These are phyloP conservation scores for Tilletia caries DNA, from an alignment of 1,284 basidiomycete species.

Conservation along the genomic window DNA sequence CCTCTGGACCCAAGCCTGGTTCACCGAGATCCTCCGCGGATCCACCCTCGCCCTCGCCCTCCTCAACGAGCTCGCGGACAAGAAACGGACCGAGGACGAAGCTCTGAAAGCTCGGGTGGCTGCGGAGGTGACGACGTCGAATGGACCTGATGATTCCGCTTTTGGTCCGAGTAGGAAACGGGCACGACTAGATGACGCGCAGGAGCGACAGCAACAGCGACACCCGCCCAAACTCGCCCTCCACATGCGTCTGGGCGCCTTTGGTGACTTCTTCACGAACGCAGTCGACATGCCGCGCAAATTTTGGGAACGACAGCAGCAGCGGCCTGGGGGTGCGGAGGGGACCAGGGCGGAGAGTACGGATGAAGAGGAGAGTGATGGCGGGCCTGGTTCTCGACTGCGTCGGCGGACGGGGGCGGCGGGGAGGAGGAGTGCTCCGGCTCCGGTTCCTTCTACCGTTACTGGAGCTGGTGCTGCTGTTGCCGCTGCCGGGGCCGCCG, in stretches of 20 bases:
- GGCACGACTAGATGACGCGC: not conserved
- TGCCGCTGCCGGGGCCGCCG: not conserved
- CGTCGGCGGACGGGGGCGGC: not conserved
- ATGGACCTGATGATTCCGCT: not conserved
- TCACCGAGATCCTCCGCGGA: slow-evolving; percentile 1
- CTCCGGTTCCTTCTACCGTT: not conserved
- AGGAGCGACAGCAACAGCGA: not conserved
- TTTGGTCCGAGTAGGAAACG: not conserved
- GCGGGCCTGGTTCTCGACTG: not conserved
- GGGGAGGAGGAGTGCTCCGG: not conserved
- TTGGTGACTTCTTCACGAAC: slow-evolving; percentile 3
- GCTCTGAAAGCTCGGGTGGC: not conserved
- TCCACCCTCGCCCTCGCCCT: slow-evolving; percentile 7
- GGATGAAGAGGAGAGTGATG: not conserved
- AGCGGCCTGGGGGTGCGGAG: not conserved
- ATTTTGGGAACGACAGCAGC: slow-evolving; percentile 8
- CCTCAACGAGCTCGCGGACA: slow-evolving; percentile 2
- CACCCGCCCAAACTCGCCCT: slow-evolving; percentile 3
- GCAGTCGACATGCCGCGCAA: slow-evolving; percentile 10
- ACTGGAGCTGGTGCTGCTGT: not conserved
- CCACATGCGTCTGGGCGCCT: slow-evolving; percentile 1
- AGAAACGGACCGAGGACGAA: not conserved
- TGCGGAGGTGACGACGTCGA: not conserved
- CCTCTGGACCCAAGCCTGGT: slow-evolving; percentile 8
- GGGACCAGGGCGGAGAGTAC: not conserved